Conservation (phyloP, 768 basidiomycete species). For the Leccinellum luteum region DNA sequence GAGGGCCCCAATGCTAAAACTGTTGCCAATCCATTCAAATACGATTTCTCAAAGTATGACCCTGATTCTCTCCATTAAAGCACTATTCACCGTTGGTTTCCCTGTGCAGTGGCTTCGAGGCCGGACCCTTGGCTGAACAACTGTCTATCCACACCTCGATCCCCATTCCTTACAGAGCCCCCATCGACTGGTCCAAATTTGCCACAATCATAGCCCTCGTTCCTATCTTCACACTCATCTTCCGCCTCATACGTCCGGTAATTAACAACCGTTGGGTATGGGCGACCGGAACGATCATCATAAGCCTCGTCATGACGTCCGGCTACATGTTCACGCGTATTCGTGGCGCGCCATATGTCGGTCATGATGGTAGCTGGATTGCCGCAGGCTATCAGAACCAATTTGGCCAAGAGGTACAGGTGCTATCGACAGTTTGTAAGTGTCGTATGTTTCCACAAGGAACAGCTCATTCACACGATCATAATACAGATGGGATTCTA, state of each 20-base stretch:
- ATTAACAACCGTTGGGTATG: slow-evolving; percentile 75
- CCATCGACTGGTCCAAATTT: slow-evolving; percentile 68
- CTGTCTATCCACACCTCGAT: slow-evolving; percentile 74
- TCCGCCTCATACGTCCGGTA: slow-evolving; percentile 63
- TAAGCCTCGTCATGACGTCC: slow-evolving; percentile 80
- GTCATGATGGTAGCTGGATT: slow-evolving; percentile 72
- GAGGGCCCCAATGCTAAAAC: slow-evolving; percentile 65
- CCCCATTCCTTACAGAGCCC: slow-evolving; percentile 77
- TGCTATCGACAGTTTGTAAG: slow-evolving; percentile 84
- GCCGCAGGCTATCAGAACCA: slow-evolving; percentile 87
- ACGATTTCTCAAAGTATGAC: slow-evolving; percentile 74
- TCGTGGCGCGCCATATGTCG: slow-evolving; percentile 69
- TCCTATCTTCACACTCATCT: slow-evolving; percentile 46
- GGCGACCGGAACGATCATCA: slow-evolving; percentile 60
- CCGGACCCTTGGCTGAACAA: slow-evolving; percentile 72
- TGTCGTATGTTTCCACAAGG: slow-evolving; percentile 16
- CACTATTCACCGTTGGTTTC: slow-evolving; percentile 1
- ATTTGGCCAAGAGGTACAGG: slow-evolving; percentile 89
- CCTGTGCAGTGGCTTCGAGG: slow-evolving; percentile 71
- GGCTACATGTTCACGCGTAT: slow-evolving; percentile 98
- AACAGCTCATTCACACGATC: slow-evolving; percentile 2
- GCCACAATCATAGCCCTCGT: slow-evolving; percentile 44
- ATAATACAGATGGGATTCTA: slow-evolving; percentile 70
- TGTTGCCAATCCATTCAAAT: slow-evolving; percentile 54
- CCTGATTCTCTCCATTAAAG: background rate